Evolutionary conservation across 2,329 filamentous ascomycete species (phyloP).

Genomic region (Aureobasidium sp.): DNA sequence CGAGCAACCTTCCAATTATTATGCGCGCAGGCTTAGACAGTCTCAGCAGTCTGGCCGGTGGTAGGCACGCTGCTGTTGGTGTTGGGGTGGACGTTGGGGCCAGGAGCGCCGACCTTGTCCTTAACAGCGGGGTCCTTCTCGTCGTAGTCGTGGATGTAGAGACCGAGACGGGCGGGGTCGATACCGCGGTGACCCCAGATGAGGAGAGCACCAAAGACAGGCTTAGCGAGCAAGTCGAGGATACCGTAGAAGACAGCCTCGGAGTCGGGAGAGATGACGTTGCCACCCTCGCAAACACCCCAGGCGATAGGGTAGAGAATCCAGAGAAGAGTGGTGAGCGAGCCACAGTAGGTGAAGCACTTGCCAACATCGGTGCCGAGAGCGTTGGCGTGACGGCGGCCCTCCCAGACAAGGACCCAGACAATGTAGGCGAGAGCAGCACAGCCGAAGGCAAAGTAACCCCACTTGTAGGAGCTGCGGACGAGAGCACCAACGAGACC

Average conservation of each 20-base stretch:
- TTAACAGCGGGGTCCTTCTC: slow-evolving; percentile 31
- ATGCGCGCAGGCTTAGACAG: slow-evolving; percentile 2
- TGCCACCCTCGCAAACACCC: slow-evolving; percentile 58
- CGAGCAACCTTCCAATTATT: not conserved
- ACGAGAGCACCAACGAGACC: slow-evolving; percentile 61
- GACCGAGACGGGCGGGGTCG: slow-evolving; percentile 49
- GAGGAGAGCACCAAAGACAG: slow-evolving; percentile 54
- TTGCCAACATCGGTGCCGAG: slow-evolving; percentile 49
- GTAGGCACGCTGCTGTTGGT: slow-evolving; percentile 17
- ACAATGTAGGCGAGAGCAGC: slow-evolving; percentile 51
- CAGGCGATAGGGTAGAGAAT: slow-evolving; percentile 59
- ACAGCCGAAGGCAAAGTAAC: slow-evolving; percentile 54
- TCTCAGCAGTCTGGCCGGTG: slow-evolving; percentile 3
- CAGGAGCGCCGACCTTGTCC: slow-evolving; percentile 16
- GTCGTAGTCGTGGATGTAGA: slow-evolving; percentile 44
- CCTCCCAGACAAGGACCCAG: slow-evolving; percentile 53
- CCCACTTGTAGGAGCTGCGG: slow-evolving; percentile 58
- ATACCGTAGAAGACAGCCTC: slow-evolving; percentile 64
- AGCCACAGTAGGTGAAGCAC: slow-evolving; percentile 51
- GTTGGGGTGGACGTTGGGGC: slow-evolving; percentile 20
- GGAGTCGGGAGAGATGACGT: slow-evolving; percentile 58
- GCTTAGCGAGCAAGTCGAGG: slow-evolving; percentile 59
- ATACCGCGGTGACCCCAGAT: slow-evolving; percentile 59
- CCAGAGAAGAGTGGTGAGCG: slow-evolving; percentile 55
- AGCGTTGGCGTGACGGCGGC: slow-evolving; percentile 48